Percentiles rank a stretch among this genome's conserved stretches.
Conservation (phyloP, 164 flowering plant species). For the Dillenia suffruticosa region DNA sequence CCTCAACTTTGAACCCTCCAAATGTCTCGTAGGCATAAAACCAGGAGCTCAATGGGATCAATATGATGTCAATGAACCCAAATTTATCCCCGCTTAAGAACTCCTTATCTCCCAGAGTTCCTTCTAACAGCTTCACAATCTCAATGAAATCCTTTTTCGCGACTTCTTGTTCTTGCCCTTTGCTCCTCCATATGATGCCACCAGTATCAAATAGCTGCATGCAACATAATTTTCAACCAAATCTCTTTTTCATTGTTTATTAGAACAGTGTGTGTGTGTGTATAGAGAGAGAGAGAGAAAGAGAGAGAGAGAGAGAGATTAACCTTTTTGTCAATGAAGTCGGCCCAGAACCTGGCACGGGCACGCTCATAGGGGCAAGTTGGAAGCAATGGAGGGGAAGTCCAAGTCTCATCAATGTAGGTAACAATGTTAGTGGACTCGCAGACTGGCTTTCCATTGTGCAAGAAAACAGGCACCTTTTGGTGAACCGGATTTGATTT, state of each 20-base stretch:
- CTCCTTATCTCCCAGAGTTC: constrained; percentile 40
- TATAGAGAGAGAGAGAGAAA: too few relatives aligned
- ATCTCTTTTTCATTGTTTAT: not conserved
- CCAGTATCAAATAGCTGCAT: constrained; percentile 38
- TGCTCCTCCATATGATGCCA: constrained; percentile 35
- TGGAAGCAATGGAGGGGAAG: constrained; percentile 44
- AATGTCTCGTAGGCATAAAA: constrained; percentile 38
- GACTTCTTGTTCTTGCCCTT: constrained; percentile 35
- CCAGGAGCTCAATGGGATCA: constrained; percentile 37
- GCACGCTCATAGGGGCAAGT: constrained; percentile 30
- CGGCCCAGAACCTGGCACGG: constrained; percentile 54
- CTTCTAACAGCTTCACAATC: constrained; percentile 42
- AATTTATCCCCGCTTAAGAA: constrained; percentile 46
- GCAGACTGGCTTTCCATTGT: constrained; percentile 36
- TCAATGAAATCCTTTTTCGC: constrained; percentile 43
- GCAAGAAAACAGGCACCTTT: constrained; percentile 50
- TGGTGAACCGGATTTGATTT: constrained; percentile 42
- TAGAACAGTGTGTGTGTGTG: not conserved
- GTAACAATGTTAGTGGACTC: constrained; percentile 39
- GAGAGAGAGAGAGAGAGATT: not conserved
- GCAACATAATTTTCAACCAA: not conserved
- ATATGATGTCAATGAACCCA: constrained; percentile 39
- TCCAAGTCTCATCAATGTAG: constrained; percentile 54
- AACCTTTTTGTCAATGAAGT: constrained; percentile 53
- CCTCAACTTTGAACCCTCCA: constrained; percentile 42